Percentiles rank a stretch among this genome's conserved stretches.
These are phyloP conservation scores for Metschnikowia noctiluminum DNA, from an alignment of 805 yeast species.

Conservation along the genomic window DNA sequence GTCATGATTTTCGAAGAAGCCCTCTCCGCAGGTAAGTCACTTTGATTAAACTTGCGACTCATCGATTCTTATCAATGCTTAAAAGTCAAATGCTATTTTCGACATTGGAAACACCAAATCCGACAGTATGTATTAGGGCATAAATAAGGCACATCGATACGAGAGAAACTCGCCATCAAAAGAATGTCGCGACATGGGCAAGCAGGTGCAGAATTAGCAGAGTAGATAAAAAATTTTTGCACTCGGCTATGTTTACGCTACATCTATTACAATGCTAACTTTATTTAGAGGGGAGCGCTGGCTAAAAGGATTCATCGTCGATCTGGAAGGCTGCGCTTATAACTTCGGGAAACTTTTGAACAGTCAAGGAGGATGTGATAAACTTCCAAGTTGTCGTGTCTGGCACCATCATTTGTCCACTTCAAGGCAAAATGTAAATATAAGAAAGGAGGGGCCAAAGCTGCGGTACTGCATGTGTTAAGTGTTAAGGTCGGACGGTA, in stretches of 20 bases:
- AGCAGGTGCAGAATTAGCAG: conserved; percentile 5
- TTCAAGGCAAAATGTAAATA: background rate
- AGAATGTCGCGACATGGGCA: conserved; percentile 6
- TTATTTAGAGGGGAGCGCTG: too few relatives aligned
- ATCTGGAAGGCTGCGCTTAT: too few relatives aligned
- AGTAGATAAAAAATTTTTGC: background rate
- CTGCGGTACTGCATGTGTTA: background rate
- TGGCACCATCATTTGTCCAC: background rate
- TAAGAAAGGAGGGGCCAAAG: background rate
- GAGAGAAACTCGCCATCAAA: background rate
- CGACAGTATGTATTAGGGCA: conserved; percentile 1
- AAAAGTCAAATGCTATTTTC: background rate
- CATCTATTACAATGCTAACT: background rate
- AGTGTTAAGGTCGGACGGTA: background rate
- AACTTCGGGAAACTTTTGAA: too few relatives aligned
- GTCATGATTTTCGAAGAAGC: background rate
- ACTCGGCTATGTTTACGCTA: background rate
- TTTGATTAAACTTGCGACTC: background rate
- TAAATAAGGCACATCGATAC: conserved; percentile 1
- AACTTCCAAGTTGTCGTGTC: background rate
- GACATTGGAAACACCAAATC: background rate
- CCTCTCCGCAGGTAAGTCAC: too few relatives aligned
- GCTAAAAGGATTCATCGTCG: too few relatives aligned
- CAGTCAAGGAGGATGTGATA: background rate
- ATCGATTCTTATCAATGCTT: background rate